Percentiles rank a stretch among this genome's conserved stretches.
These are phyloP conservation scores for Silene noctiflora DNA, from an alignment of 179 eudicot species.

Conservation along the genomic window DNA sequence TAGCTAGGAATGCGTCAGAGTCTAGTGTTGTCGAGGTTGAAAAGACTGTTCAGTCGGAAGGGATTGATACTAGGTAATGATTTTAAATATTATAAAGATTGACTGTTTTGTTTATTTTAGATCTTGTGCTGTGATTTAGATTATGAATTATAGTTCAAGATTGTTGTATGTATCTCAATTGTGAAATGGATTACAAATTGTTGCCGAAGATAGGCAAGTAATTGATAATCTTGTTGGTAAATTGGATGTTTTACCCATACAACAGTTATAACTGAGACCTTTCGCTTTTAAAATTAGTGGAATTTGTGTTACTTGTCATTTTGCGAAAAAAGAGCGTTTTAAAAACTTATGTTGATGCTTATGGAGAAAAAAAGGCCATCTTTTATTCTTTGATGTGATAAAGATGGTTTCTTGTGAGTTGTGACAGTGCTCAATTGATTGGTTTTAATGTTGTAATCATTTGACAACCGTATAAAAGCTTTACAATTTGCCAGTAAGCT, in stretches of 20 bases:
- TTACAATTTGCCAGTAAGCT: neutral
- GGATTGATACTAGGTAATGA: slow-evolving; percentile 55
- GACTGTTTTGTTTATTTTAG: neutral
- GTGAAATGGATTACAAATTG: too few species aligned
- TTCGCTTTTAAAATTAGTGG: neutral
- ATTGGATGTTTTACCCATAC: neutral
- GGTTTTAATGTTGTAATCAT: too few species aligned
- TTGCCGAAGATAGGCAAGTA: neutral
- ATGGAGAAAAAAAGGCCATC: neutral
- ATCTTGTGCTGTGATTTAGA: neutral
- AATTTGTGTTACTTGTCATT: too few species aligned
- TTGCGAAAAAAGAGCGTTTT: too few species aligned
- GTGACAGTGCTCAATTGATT: neutral
- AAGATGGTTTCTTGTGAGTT: too few species aligned
- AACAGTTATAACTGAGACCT: neutral
- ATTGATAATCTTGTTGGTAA: neutral
- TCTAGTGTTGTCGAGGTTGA: slow-evolving; percentile 50
- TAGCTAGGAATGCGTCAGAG: slow-evolving; percentile 27
- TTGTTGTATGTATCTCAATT: too few species aligned
- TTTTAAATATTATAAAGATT: neutral
- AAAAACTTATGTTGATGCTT: neutral
- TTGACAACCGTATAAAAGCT: neutral
- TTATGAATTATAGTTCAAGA: neutral
- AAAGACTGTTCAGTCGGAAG: slow-evolving; percentile 82
- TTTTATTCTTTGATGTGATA: neutral